Base-by-base conservation (phyloP, 2,329 filamentous ascomycete genomes). In the Remersonia thermophila region DNA sequence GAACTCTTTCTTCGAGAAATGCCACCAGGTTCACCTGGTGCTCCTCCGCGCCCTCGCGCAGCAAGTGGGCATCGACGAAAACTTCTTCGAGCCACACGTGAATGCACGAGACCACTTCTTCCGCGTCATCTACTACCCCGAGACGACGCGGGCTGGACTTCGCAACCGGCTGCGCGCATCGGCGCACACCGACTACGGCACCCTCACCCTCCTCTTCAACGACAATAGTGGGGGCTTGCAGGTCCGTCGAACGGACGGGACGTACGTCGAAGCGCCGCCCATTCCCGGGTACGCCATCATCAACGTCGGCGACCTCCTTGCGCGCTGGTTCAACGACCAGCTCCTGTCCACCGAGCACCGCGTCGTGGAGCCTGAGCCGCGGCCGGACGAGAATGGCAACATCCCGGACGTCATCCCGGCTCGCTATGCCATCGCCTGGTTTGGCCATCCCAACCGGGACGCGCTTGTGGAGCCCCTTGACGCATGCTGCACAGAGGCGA, bases 271-370 rank as follows among this genome's bases (percentile, higher is more conserved):
- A 51, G 87, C 83, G 1, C 84, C 73, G 6, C 86, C 87, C 0
- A 89, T 93, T 41, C 66, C 76, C 26, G 78, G 77, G 37, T 86
- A 84, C 0, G 80, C 91, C 28, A 83, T 95, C 9, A 73, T 94
- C 45, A 95, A 95, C 51, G 86, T 86, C 0, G 87, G 86, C 1
- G 87, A 95, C 54, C 55, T 95, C 47, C 63, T 95, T 33, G 80
- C 83, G 1, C 68, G 86, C 35, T 94, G 86, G 87, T 84, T 81
- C 45, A 95, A 95, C 52, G 84, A 93, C 51, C 81, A 73, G 4
- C 93, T 95, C 61, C 86, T 82, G 62, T 89, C 82, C 53, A 95
- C 87, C 3, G 74, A 86, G 41, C 87, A 95, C 58, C 76, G 86
- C 9, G 87, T 95, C 1, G 83, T 95, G 4, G 83, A 94, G 60